phyloP scores from a whole-genome alignment of 2,329 filamentous ascomycete species.

The Xylaria polymorpha region DNA sequence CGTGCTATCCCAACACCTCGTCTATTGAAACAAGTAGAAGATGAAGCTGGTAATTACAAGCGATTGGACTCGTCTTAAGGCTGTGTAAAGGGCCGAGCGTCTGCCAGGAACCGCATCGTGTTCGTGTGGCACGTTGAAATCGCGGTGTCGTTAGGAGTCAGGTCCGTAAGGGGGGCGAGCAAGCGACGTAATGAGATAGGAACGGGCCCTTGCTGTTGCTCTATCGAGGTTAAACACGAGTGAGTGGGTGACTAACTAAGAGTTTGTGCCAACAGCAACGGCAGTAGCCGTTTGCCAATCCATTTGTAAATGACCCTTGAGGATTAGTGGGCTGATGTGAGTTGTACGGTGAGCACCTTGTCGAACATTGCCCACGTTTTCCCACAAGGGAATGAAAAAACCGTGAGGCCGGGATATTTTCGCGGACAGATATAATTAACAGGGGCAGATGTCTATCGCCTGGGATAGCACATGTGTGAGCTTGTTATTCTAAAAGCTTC shows the following conservation, averaged over 20 bases:
- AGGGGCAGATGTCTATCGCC: neutral
- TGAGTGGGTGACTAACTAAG: neutral
- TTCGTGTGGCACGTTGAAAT: slow-evolving; percentile 18
- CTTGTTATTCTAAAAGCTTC: neutral
- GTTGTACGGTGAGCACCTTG: slow-evolving; percentile 8
- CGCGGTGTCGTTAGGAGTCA: neutral
- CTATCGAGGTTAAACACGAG: slow-evolving; percentile 1
- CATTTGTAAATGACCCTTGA: slow-evolving; percentile 15
- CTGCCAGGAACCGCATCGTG: slow-evolving; percentile 25
- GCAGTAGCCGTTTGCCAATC: slow-evolving; percentile 6
- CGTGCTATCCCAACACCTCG: neutral
- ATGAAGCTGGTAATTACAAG: neutral
- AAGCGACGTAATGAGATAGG: slow-evolving; percentile 8
- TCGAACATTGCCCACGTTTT: neutral
- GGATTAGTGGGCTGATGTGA: slow-evolving; percentile 20
- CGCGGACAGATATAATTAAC: neutral
- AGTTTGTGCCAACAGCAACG: slow-evolving; percentile 1
- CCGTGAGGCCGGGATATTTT: neutral
- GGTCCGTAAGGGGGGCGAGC: neutral
- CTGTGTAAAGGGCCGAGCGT: slow-evolving; percentile 11
- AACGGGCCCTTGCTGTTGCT: neutral
- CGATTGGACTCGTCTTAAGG: neutral
- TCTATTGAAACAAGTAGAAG: neutral
- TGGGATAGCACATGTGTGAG: slow-evolving; percentile 1
- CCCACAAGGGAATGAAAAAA: neutral